phyloP scores from a whole-genome alignment of 2,329 filamentous ascomycete species.

The Paecilomyces formosus region DNA sequence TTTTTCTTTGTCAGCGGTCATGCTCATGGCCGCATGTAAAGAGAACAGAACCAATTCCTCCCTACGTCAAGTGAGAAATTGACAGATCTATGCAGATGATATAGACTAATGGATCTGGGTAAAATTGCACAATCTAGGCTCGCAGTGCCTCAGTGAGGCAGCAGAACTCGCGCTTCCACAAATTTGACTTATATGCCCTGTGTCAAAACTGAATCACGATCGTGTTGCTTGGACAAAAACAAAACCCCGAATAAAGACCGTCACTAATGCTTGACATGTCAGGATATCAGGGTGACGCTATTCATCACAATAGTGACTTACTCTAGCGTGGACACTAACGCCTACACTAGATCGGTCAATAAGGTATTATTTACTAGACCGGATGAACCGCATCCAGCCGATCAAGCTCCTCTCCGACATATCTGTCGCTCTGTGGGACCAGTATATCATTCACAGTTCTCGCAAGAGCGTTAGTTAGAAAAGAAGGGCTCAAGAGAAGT shows the following conservation, averaged over 20 bases:
- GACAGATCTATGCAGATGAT: no score
- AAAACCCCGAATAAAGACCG: neutral
- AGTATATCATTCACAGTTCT: neutral
- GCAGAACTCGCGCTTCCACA: no score
- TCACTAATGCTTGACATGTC: neutral
- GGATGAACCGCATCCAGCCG: neutral
- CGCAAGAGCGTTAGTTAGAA: neutral
- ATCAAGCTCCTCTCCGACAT: neutral
- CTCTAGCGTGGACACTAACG: neutral
- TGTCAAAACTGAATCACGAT: neutral
- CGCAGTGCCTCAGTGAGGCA: neutral
- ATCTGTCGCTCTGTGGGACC: neutral
- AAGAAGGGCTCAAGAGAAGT: neutral
- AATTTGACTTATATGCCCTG: no score
- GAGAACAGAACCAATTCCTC: neutral
- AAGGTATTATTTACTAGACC: no score
- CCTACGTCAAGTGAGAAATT: no score
- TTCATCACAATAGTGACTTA: neutral
- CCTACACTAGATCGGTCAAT: neutral
- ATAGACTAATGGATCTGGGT: no score
- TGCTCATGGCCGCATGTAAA: neutral
- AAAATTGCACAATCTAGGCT: no score
- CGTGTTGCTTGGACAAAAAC: neutral
- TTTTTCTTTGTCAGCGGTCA: neutral
- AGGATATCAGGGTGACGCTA: neutral